Base-by-base conservation (phyloP, 345 rosid species). In the Hibiscus mutabilis region DNA sequence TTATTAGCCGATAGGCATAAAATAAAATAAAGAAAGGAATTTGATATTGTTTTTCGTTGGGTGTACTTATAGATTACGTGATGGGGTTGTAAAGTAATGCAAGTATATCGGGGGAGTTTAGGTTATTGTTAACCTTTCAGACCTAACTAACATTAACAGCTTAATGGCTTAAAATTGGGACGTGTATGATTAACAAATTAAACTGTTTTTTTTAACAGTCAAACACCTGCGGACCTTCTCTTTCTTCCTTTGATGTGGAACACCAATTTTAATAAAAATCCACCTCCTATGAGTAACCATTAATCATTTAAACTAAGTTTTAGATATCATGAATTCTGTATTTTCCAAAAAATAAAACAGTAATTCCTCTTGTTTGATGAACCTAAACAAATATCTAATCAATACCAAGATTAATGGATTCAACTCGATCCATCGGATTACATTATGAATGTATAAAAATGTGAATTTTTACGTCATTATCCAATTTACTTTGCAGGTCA, bases 81-180 rank as follows among this genome's bases (percentile, higher is more conserved):
- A 60, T 70, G 60, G 63, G 29, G 40, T 49, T 25, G 66, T 21
- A 29, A 42, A 12, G 70, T n/a, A 37, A 27, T 31, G 53, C 56
- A 65, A 65, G 56, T 66, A 47, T 0, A 35, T 47, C n/a, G 22
- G 61, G 60, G 75, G 69, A 29, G 12, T 66, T 73, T 64, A 52
- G 69, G 76, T 68, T 74, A 60, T 70, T 24, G 78, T 79, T 81
- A 24, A 76, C 59, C 76, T 75, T 76, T 78, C 81, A 66, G 71
- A 83, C 84, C 86, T 72, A 79, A 82, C 79, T 21, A 71, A 78
- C 62, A 52, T 16, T 64, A 68, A 37, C 51, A 60, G 58, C 70
- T 71, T 70, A 49, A 56, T 24, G 16, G 6, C 19, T 33, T 15
- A 25, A 25, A 66, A 47, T 10, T 15, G 37, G 56, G 70, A 25